These are phyloP conservation scores for Macadamia integrifolia DNA, from an alignment of 164 flowering plant species.

Conservation along the genomic window DNA sequence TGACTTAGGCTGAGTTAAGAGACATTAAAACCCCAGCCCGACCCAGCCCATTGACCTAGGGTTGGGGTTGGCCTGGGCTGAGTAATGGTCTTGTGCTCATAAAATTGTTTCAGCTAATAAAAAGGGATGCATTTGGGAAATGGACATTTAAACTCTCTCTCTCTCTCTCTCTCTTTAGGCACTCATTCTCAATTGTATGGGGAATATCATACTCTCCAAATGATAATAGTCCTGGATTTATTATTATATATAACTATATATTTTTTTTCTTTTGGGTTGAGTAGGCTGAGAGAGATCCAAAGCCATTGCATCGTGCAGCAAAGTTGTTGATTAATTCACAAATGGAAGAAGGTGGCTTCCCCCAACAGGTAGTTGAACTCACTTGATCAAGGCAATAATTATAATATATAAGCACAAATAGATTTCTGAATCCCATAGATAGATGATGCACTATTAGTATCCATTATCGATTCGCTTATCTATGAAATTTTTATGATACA, in stretches of 20 bases:
- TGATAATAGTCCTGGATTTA: neutral
- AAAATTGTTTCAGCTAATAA: neutral
- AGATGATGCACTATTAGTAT: neutral
- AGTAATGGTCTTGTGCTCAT: neutral
- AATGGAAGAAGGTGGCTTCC: constrained; percentile 39
- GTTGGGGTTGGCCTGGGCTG: neutral
- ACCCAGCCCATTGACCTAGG: no score
- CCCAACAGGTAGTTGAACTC: constrained; percentile 31
- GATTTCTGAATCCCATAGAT: no score
- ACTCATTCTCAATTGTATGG: neutral
- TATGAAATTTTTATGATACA: no score
- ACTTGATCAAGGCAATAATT: no score
- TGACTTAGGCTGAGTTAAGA: no score
- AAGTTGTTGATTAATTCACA: constrained; percentile 30
- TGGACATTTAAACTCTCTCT: no score
- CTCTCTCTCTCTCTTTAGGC: no score
- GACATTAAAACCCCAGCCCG: no score
- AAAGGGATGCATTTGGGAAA: no score
- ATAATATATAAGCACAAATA: neutral
- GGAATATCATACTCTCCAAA: neutral
- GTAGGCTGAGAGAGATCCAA: constrained; percentile 31
- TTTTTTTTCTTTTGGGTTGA: no score
- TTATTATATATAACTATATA: no score
- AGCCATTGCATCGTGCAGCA: constrained; percentile 35
- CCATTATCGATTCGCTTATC: neutral